Evolutionary conservation across 1,284 basidiomycete species (phyloP), one percentile per base, ranked within the genome.

Genomic region (Ceratorhiza oryzae-sativae): DNA sequence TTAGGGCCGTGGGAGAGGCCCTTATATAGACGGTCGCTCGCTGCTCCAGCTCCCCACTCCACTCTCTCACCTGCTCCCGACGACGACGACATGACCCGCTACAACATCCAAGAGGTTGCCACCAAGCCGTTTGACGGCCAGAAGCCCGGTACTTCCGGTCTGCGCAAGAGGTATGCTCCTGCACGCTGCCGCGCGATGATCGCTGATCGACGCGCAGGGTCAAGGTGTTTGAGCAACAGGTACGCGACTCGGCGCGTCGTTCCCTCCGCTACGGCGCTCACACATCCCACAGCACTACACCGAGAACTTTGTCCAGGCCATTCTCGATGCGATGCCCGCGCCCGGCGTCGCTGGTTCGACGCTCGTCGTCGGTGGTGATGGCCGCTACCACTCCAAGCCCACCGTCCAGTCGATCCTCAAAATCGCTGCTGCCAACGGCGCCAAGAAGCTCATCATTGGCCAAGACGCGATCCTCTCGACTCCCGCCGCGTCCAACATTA

Each of bases 241-340:
- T 91, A 77, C 74, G 84, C 75, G 25, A 74, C 75, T n/a, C n/a
- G n/a, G n/a, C 75, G 68, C 56, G 71, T 18, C 41, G 18, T 18
- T 34, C 55, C 32, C 32, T 27, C 53, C n/a, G 36, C 58, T 58
- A 25, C n/a, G 13, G n/a, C 46, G 39, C 36, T 39, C 23, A 48
- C 36, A 36, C 20, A 23, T 32, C 18, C 34, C 2, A 65, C 79
- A 94, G 90, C 89, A 98, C 84, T 99, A 99, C 85, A 99, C 97
- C 56, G 97, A 99, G 83, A 99, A 99, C 87, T 99, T 99, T 79
- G 82, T 98, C 73, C 97, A 98, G 82, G 85, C 95, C 77, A 99
- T 95, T 82, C 89, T 99, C 77, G 90, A 94, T 77, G 93, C 95
- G 71, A 94, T 98, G 82, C 86, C 90, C 15, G 88, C 90, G 60